Evolutionary conservation across 768 basidiomycete species (phyloP).

Genomic region (Clitopilus hobsonii): DNA sequence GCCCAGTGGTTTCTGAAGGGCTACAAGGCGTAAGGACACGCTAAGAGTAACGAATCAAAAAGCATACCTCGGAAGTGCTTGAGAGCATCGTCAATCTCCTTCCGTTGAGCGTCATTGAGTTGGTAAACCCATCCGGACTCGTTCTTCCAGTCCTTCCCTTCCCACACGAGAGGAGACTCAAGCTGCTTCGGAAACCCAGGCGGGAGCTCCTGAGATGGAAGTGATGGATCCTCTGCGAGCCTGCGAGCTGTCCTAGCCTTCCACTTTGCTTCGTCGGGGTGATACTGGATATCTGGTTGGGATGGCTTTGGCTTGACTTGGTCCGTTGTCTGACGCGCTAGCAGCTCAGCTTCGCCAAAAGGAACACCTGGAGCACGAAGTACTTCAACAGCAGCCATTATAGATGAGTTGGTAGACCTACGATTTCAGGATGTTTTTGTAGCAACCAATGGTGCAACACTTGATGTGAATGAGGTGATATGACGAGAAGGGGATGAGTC

Average conservation of each 20-base stretch:
- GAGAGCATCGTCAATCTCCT: conserved; percentile 35
- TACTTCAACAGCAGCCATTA: neutral
- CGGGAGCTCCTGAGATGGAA: conserved; percentile 29
- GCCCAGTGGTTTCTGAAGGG: conserved; percentile 25
- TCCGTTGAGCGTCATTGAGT: conserved; percentile 25
- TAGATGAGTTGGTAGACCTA: neutral
- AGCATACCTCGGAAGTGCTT: conserved; percentile 32
- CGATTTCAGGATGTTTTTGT: neutral
- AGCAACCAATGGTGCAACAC: neutral
- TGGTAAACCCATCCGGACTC: conserved; percentile 41
- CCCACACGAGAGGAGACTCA: conserved; percentile 39
- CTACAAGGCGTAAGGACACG: conserved; percentile 9
- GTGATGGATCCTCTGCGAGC: conserved; percentile 30
- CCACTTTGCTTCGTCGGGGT: conserved; percentile 35
- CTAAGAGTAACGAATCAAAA: neutral
- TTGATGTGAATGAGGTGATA: neutral
- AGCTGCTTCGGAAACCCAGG: conserved; percentile 29
- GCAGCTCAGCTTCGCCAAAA: neutral
- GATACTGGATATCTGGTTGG: conserved; percentile 39
- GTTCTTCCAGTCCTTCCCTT: conserved; percentile 35
- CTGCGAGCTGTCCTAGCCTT: conserved; percentile 30
- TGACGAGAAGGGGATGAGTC: neutral
- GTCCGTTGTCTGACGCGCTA: too few species aligned
- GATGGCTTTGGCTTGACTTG: too few species aligned
- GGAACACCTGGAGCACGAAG: neutral